A percentile compares a stretch with the other conserved stretches of the same genome.
These are phyloP conservation scores for Crithidia sp. DNA, from an alignment of 208 protist species.

Conservation along the genomic window DNA sequence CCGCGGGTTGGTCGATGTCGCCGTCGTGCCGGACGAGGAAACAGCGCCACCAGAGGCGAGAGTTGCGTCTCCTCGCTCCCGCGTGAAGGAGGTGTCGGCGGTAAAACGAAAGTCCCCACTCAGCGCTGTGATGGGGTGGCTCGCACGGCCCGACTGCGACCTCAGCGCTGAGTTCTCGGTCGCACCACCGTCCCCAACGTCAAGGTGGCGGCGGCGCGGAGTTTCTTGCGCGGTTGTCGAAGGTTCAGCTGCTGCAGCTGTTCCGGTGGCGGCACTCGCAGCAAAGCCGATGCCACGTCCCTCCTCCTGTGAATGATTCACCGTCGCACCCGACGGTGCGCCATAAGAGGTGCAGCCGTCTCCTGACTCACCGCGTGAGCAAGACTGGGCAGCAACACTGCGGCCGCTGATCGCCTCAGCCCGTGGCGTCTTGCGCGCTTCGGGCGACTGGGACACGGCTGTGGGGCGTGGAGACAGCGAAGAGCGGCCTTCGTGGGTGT, in stretches of 20 bases:
- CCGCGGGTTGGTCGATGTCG: background rate
- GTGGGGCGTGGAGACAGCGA: background rate
- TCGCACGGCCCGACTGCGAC: background rate
- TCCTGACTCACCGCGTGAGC: conserved; percentile 3
- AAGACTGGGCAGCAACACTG: background rate
- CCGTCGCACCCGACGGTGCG: background rate
- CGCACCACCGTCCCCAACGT: background rate
- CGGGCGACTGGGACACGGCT: background rate
- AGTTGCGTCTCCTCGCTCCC: background rate
- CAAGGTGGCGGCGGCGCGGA: background rate
- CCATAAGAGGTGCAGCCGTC: conserved; percentile 5
- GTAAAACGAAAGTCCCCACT: background rate
- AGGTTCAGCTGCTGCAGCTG: background rate
- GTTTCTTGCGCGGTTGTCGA: background rate
- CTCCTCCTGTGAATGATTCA: background rate
- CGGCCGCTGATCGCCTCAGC: background rate
- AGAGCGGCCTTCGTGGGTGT: background rate
- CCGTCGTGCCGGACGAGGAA: background rate
- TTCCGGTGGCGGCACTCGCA: background rate
- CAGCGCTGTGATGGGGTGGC: background rate
- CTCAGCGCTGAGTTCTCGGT: background rate
- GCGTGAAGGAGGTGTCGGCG: background rate
- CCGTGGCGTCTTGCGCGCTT: background rate
- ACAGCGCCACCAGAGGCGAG: background rate
- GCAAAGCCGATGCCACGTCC: background rate